Base-by-base conservation (phyloP, 2,329 filamentous ascomycete species). In the Xylaria sp. region DNA sequence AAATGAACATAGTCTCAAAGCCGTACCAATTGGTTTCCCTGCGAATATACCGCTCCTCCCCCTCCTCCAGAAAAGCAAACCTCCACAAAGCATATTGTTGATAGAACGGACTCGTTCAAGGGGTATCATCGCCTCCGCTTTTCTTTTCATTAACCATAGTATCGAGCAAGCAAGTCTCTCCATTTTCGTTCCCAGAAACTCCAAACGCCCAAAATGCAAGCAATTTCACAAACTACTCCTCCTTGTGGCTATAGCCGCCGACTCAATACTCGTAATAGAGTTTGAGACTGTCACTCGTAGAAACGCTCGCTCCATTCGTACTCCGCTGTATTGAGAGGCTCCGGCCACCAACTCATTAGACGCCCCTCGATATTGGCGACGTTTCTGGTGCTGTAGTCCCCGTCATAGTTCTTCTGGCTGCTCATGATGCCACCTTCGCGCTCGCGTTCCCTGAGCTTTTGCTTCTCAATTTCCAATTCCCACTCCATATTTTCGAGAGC, bases 271-370 rank as follows among this genome's bases (percentile, higher is more conserved):
- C 1, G 20, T 28, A 18, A 39, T 4, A 6, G 36, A 39, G 25
- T 25, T 43, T 18, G 55, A n/a, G 20, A 57, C 23, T 10, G 55
- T 58, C 13, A 78, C 66, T 78, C 76, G 70, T 77, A 78, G 63
- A 77, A 78, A n/a, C 67, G 57, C 55, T 77, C 76, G 25, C 70
- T 70, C 76, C 76, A 78, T 20, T 76, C 71, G 30, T 74, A 64
- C 48, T 72, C 69, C 30, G 72, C 20, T 18, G 70, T 45, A 9
- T 71, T 66, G 4, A 70, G 10, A 7, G 69, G 63, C 46, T 65
- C 48, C 15, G 75, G 75, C 75, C 75, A 76, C 73, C 74, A 76
- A 3, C 65, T 73, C 75, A 76, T 76, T 23, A 76, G 12, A 1
- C 68, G 58, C 0, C 75, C 75, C 6, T 68, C 64, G 45, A 76